Base-by-base conservation (phyloP, 768 basidiomycete genomes). In the Gloeophyllum trabeum region DNA sequence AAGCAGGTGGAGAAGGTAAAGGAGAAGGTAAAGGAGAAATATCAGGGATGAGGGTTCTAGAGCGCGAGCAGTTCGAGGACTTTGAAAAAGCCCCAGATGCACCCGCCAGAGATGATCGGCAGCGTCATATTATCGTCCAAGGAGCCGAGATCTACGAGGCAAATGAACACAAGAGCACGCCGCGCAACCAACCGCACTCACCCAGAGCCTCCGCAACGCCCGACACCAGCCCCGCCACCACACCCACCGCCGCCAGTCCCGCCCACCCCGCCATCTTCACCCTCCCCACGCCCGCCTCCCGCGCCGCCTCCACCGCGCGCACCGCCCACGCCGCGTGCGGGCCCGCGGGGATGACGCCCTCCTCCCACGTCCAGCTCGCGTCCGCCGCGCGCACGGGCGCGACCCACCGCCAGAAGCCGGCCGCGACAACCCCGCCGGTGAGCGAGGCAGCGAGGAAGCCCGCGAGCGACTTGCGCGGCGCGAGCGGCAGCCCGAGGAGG, bases 51-150 rank as follows among this genome's bases (percentile, higher is more conserved):
- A n/a, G n/a, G n/a, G n/a, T n/a, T n/a, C n/a, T 38, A 54, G 2
- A 46, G 47, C 16, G 47, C 44, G 35, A 71, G 46, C 53, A 55
- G 65, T 28, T 61, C 62, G 3, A 69, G 51, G 14, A 62, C 45
- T 48, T 64, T 68, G 61, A 70, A 68, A 19, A 75, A 66, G 3
- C 65, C 67, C 75, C 75, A 81, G 23, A 81, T 56, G 49, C 75
- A 69, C 2, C 76, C 84, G 2, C 91, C 91, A 4, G 88, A 80
- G 43, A 93, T 75, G 54, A 94, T 79, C 3, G 92, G 92, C 20
- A 96, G 62, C 5, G 88, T 93, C 20, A 96, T 59, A 56, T 96
- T 94, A 55, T 96, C 92, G 53, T 96, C 92, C 28, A 90, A 56
- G 0, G 71, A 73, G 14, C 89, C 89, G 2, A 94, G 66, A 58